Conservation (phyloP, 169 alveolate species). For the Amoebophrya sp. region DNA sequence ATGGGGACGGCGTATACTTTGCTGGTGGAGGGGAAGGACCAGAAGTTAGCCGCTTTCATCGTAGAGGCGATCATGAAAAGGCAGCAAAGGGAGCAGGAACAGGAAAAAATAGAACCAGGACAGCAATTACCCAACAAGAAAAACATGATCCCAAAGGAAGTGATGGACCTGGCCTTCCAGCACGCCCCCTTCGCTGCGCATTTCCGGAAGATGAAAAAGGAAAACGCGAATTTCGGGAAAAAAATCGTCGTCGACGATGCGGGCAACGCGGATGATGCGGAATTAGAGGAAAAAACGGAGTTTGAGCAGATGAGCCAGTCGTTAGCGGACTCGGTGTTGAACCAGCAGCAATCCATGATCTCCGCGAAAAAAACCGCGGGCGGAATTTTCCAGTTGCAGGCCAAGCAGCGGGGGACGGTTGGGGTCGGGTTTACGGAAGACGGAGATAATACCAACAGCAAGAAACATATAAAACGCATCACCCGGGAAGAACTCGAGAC, state of each 20-base stretch:
- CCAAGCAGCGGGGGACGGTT: not conserved
- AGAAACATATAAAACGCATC: too few species aligned
- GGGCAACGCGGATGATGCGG: not conserved
- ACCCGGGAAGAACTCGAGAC: not conserved
- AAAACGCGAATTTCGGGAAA: too few species aligned
- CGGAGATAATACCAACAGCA: too few species aligned
- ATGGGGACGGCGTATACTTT: slow-evolving; percentile 12
- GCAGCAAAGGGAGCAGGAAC: not conserved
- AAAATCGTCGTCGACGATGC: too few species aligned
- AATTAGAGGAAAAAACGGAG: not conserved
- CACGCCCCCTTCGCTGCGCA: slow-evolving; percentile 23
- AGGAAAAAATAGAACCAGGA: too few species aligned
- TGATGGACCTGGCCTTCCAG: slow-evolving; percentile 22
- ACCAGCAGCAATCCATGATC: not conserved
- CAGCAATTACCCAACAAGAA: too few species aligned
- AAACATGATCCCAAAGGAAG: not conserved
- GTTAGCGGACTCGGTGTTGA: not conserved
- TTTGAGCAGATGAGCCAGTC: not conserved
- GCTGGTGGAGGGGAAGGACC: not conserved
- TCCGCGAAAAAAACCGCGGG: not conserved
- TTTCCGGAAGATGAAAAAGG: not conserved
- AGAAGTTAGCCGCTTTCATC: slow-evolving; percentile 15
- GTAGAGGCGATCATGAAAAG: slow-evolving; percentile 26
- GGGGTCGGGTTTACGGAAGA: not conserved
- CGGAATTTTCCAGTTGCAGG: not conserved